Evolutionary conservation across 495 filamentous ascomycete genomes (phyloP).

Genomic region (Penicillium turbatum): DNA sequence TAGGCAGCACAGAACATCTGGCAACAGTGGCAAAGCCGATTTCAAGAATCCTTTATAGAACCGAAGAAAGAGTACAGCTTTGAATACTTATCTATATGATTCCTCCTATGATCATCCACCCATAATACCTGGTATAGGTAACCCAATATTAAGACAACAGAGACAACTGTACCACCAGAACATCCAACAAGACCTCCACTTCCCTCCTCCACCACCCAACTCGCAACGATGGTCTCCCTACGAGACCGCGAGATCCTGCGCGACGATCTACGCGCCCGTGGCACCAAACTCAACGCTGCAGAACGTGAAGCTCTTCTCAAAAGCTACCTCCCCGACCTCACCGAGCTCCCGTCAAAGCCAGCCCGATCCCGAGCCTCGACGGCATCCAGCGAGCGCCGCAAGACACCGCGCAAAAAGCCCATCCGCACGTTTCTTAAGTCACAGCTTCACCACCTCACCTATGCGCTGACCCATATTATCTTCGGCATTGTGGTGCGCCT

Average conservation of each 20-base stretch:
- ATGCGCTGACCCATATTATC: conserved; percentile 68
- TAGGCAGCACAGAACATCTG: neutral
- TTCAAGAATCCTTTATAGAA: neutral
- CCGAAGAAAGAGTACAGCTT: neutral
- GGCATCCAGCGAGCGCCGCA: conserved; percentile 26
- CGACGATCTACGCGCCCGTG: conserved; percentile 55
- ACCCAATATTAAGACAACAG: neutral
- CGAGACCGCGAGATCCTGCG: conserved; percentile 58
- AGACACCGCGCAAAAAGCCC: conserved; percentile 40
- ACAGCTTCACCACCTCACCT: conserved; percentile 65
- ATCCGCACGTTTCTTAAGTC: conserved; percentile 64
- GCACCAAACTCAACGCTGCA: conserved; percentile 54
- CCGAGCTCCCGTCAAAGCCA: conserved; percentile 28
- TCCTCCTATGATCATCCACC: no score
- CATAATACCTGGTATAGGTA: neutral
- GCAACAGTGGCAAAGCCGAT: neutral
- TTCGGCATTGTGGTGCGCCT: conserved; percentile 84
- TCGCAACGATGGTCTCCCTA: conserved; percentile 48
- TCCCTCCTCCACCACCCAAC: conserved; percentile 3
- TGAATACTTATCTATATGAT: neutral
- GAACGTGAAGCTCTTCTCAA: conserved; percentile 70
- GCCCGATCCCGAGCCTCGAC: conserved; percentile 9
- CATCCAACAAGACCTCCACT: neutral
- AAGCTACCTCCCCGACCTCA: conserved; percentile 68
- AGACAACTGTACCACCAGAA: neutral